Evolutionary conservation across 2,329 filamentous ascomycete genomes (phyloP), one percentile per base, ranked within the genome.

Genomic region (Talaromyces funiculosus): DNA sequence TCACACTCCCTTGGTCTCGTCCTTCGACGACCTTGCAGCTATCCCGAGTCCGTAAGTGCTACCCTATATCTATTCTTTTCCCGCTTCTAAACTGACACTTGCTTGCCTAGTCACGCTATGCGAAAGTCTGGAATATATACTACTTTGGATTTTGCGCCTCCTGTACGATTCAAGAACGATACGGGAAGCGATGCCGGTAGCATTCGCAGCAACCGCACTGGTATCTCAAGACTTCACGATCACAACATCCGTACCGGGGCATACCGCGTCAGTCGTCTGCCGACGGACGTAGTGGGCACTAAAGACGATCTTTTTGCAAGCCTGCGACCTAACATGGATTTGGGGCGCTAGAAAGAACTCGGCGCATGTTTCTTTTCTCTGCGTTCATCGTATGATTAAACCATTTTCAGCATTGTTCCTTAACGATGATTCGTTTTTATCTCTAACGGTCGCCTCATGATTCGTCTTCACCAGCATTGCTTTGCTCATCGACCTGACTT

Each of bases 31-130:
- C 62, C 86, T 97, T 63, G 77, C 88, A 12, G 82, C 84, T 8
- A 86, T 99, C 64, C 94, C 94, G 38, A 97, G 92, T 82, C 92
- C 94, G 85, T 93, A 86, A 89, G 90, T 89, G 64, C n/a, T 53
- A 26, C 14, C 26, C 8, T 20, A 53, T 24, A 18, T 38, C 6
- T 10, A 7, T 26, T 40, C 22, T 24, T 26, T 26, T 10, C 9
- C 14, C 29, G 22, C 8, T 38, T 29, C 29, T 10, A 5, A 31
- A 45, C 54, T 57, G n/a, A 57, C 26, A 42, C 24, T 7, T 51
- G n/a, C 9, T 38, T 33, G 37, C 54, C 14, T 62, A 80, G 78
- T 55, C 77, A 81, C 66, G 72, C 77, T 51, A 67, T 81, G 62
- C 75, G 79, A 42, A 80, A 79, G 67, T 81, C 79, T 7, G 75